Base-by-base conservation (phyloP, 1,284 basidiomycete species). In the Irpex sp. region DNA sequence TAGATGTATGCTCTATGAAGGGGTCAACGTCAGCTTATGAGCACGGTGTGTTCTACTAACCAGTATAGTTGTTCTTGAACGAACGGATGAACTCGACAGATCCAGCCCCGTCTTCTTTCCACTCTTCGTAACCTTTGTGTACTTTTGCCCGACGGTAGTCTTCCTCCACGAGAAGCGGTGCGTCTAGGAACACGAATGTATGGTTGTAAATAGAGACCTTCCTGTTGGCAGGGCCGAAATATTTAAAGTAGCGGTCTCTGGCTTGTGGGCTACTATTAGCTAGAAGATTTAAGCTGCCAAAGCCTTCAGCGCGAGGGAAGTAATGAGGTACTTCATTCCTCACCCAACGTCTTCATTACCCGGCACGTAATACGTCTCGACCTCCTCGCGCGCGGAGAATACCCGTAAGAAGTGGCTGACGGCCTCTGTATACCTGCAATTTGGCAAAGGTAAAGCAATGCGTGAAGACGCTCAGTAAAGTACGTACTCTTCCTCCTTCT, bases 271-370 rank as follows among this genome's bases (percentile, higher is more conserved):
- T 49, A 15, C 58, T 57, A 26, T 57, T 53, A 1, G 57, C 57
- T 33, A 68, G 65, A 19, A 70, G 62, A 61, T 71, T 71, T 59
- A 72, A 57, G 2, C 70, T 72, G 50, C 11, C n/a, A 21, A 13
- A 50, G 51, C 35, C 33, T n/a, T 17, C 50, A 13, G 8, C 15
- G 17, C 37, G 43, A 13, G 19, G 9, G 31, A 39, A 15, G 83
- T 4, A n/a, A 57, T 65, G 26, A 69, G 62, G 37, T 57, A 58
- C 39, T 55, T 46, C 50, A 26, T 47, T 15, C 74, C 81, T 63
- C 66, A 91, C 83, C 89, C 91, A 53, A 95, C 81, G 69, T 96
- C 94, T 71, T 93, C 90, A 69, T 96, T 96, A 9, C 94, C 94
- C 1, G 92, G 90, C n/a, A 95, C 76, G 70, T 87, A 89, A 74